Evolutionary conservation across 1,284 basidiomycete genomes (phyloP), one percentile per base, ranked within the genome.

Genomic region (Puccinia polysora): DNA sequence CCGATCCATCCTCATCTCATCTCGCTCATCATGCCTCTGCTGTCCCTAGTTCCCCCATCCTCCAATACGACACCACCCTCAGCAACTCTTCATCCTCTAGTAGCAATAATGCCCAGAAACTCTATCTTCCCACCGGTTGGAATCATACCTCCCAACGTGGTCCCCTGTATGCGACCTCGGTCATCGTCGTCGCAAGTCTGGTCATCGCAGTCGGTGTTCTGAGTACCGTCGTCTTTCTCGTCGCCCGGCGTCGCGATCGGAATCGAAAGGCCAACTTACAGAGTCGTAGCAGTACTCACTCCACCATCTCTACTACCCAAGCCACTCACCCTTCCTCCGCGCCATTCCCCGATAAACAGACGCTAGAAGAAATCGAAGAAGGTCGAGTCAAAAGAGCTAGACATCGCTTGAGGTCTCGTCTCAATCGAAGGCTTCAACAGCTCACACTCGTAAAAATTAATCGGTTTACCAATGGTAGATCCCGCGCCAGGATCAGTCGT

Each of bases 111-210:
- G 12, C 10, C 34, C 56, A 52, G 23, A 67, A 67, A 20, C 68
- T 71, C 12, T 49, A 71, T 71, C 68, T 71, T 10, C 68, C 68
- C n/a, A 40, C 68, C 45, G 68, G 68, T n/a, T 71, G 68, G 68
- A 71, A 71, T 40, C 68, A 71, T 55, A 71, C 68, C 45, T 71
- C 68, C 15, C 32, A 36, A 12, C 45, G 68, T 20, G 68, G 68
- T 23, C 68, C 68, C 2, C 56, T 71, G 25, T 71, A 71, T 45
- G 68, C 59, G 0, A 59, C 59, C 20, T 59, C 68, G 0, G 68
- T 59, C 14, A 71, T 71, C 56, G 58, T 71, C 47, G 50, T 71
- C 2, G 59, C 68, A n/a, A 63, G 58, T 40, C 38, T 71, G 2
- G 50, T 71, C 23, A 71, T 55, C 7, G 68, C 68, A 10, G 34